Evolutionary conservation across 768 basidiomycete genomes (phyloP).

Genomic region (Podaxis sp.): DNA sequence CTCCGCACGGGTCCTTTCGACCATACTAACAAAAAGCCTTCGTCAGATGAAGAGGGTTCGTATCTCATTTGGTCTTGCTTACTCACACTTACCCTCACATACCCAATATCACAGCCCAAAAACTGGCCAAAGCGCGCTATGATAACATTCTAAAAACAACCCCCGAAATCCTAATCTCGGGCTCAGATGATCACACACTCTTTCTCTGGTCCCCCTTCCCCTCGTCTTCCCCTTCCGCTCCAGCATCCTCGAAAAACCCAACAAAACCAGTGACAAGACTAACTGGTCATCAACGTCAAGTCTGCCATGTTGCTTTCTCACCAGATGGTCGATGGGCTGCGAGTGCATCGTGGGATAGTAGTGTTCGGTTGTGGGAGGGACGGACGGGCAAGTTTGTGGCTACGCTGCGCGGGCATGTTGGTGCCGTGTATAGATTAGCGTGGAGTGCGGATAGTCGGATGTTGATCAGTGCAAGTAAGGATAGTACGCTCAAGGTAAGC

Average conservation of each 20-base stretch:
- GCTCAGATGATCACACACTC: constrained; percentile 96
- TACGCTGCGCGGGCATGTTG: constrained; percentile 89
- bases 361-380: constrained; percentile 91
- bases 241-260: constrained; percentile 26
- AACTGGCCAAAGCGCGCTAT: constrained; percentile 76
- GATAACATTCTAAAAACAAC: constrained; percentile 58
- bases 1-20: constrained; percentile 95
- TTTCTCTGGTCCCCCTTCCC: constrained; percentile 92
- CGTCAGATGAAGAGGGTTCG: constrained; percentile 80
- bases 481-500: constrained; percentile 89
- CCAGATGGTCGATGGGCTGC: constrained; percentile 93
- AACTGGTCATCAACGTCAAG: constrained; percentile 93
- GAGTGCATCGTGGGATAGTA: constrained; percentile 87
- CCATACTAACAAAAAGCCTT: constrained; percentile 75
- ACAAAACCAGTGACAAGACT: constrained; percentile 61
- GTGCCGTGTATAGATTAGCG: constrained; percentile 89
- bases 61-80: background rate
- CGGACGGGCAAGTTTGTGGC: constrained; percentile 84
- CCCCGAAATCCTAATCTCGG: constrained; percentile 88
- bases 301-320: constrained; percentile 91
- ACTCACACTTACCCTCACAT: background rate
- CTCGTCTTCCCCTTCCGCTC: constrained; percentile 28
- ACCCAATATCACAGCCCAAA: constrained; percentile 53
- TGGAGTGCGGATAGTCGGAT: constrained; percentile 95
- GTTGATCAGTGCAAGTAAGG: constrained; percentile 93